Evolutionary conservation across 108 stramenopile species (phyloP).

Genomic region (Nitzschia inconspicua): DNA sequence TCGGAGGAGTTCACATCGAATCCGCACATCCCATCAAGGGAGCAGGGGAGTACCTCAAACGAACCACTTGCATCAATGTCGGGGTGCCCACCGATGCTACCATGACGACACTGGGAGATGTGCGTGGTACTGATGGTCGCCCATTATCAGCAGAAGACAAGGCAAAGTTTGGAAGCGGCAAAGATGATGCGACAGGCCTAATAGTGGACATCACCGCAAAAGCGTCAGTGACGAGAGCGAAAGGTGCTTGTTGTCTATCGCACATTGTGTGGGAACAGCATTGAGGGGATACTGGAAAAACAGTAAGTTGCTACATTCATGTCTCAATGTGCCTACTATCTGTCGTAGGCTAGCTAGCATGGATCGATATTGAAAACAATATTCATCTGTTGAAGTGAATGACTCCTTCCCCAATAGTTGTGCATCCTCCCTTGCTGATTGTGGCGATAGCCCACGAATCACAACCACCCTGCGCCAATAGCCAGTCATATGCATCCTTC

Average conservation of each 20-base stretch:
- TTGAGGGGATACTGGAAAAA: too few relatives aligned
- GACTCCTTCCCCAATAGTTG: background rate
- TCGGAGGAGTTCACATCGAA: constrained; percentile 50
- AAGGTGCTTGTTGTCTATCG: constrained; percentile 83
- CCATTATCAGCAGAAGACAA: constrained; percentile 7
- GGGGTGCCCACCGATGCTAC: constrained; percentile 55
- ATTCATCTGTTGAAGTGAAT: background rate
- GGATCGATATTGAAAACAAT: too few relatives aligned
- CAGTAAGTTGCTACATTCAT: too few relatives aligned
- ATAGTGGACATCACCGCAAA: constrained; percentile 38
- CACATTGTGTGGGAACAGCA: constrained; percentile 84
- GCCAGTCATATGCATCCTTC: background rate
- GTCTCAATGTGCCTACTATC: too few relatives aligned
- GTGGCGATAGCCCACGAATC: background rate
- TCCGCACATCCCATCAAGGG: constrained; percentile 35
- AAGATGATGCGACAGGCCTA: constrained; percentile 27
- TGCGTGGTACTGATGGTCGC: constrained; percentile 27
- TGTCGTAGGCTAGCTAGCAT: too few relatives aligned
- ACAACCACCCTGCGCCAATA: background rate
- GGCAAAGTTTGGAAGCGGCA: constrained; percentile 27
- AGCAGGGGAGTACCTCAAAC: constrained; percentile 80
- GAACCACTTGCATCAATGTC: constrained; percentile 69
- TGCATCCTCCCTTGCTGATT: background rate
- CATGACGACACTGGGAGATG: constrained; percentile 35
- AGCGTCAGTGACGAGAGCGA: constrained; percentile 42